Conservation (phyloP, 2,329 filamentous ascomycete genomes). For the Pestalotiopsis sp. region DNA sequence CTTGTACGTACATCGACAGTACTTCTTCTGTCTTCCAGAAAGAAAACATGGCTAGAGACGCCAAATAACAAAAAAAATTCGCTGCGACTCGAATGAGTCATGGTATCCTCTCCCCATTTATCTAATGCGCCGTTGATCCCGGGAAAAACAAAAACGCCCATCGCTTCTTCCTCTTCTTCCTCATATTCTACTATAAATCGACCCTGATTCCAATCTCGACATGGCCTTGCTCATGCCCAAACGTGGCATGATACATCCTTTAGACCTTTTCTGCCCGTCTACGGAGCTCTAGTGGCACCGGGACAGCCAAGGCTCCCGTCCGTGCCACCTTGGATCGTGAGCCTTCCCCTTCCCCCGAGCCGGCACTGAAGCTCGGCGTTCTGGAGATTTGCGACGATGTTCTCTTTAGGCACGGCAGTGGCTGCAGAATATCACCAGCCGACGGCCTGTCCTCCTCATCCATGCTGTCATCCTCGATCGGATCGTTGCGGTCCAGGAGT, state of each 20-base stretch:
- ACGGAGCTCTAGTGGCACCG: constrained; percentile 41
- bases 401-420: constrained; percentile 48
- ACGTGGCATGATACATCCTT: constrained; percentile 14
- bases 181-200: neutral
- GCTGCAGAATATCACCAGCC: constrained; percentile 48
- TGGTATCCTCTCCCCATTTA: constrained; percentile 2
- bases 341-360: constrained; percentile 32
- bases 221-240: neutral
- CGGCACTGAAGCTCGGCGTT: constrained; percentile 46
- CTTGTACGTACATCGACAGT: neutral
- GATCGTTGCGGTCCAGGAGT: constrained; percentile 46
- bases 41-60: neutral
- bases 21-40: neutral
- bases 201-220: neutral
- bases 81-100: constrained; percentile 5
- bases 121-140: constrained; percentile 1
- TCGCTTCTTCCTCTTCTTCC: neutral
- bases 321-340: constrained; percentile 40
- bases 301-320: constrained; percentile 33
- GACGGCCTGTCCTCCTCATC: constrained; percentile 41
- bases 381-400: constrained; percentile 54
- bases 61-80: neutral
- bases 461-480: constrained; percentile 35
- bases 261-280: constrained; percentile 41
- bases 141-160: neutral